These are phyloP conservation scores for Hylodesmum podocarpum DNA, from an alignment of 306 rosid genomes.

Conservation along the genomic window DNA sequence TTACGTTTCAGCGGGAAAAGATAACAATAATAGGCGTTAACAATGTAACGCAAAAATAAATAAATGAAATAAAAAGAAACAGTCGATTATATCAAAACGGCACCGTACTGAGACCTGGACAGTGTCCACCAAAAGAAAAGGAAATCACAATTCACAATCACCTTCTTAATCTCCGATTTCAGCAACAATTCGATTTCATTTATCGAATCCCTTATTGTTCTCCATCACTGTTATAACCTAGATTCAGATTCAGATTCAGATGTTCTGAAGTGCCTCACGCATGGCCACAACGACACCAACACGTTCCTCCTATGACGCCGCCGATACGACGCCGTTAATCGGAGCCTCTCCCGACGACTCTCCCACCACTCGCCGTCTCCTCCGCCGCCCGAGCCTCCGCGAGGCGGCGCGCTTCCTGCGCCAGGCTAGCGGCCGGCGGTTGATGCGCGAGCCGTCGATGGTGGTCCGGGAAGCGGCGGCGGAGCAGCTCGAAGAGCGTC, in stretches of 20 bases:
- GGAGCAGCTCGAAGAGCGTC: slow-evolving; percentile 90
- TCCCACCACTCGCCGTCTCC: slow-evolving; percentile 51
- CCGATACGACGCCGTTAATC: slow-evolving; percentile 73
- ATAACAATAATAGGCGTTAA: background rate
- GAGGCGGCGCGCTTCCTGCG: slow-evolving; percentile 90
- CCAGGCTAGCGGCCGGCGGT: slow-evolving; percentile 80
- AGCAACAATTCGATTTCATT: background rate
- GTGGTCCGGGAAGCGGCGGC: slow-evolving; percentile 92
- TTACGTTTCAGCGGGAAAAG: slow-evolving; percentile 16
- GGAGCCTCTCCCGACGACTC: slow-evolving; percentile 58
- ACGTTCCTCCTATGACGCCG: slow-evolving; percentile 59
- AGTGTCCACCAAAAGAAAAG: background rate
- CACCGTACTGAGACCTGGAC: background rate
- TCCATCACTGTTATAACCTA: background rate
- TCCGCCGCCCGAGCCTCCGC: slow-evolving; percentile 73
- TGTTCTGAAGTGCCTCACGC: slow-evolving; percentile 27
- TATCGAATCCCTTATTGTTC: background rate
- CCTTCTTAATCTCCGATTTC: background rate
- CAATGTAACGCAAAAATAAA: too few relatives aligned
- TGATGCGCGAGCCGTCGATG: slow-evolving; percentile 97
- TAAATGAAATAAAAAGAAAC: background rate
- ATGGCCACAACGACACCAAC: slow-evolving; percentile 70
- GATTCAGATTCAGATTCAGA: slow-evolving; percentile 14
- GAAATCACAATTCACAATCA: background rate
- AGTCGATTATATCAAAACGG: background rate